Conservation (phyloP, 768 basidiomycete genomes). For the Rhizopogon sp. region DNA sequence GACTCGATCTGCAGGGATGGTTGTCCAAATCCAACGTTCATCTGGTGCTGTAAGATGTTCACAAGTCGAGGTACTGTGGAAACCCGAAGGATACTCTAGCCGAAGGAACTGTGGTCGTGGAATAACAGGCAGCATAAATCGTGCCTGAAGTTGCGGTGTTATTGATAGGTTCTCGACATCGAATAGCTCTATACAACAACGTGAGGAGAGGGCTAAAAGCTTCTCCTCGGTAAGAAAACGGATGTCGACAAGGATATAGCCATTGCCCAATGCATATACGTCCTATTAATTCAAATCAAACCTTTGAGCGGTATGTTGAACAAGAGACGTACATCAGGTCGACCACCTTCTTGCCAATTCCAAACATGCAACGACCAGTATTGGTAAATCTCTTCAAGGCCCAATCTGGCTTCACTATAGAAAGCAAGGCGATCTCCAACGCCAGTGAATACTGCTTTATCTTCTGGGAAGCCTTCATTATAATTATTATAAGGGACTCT, state of each 20-base stretch:
- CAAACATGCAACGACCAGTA: neutral
- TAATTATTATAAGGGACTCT: neutral
- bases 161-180: neutral
- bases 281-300: neutral
- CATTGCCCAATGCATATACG: neutral
- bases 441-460: no score
- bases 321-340: neutral
- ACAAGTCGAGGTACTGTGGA: neutral
- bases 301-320: neutral
- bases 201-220: neutral
- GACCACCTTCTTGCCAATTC: neutral
- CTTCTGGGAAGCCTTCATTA: no score
- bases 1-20: neutral
- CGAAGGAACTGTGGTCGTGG: neutral
- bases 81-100: neutral
- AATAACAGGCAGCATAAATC: neutral
- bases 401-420: neutral
- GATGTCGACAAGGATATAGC: neutral
- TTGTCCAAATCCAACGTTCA: neutral
- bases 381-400: neutral
- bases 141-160: neutral
- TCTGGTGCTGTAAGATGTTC: neutral
- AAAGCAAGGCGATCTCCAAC: neutral
- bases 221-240: neutral
- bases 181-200: neutral